Base-by-base conservation (phyloP, 208 protist species). In the Trichomonas tenax region DNA sequence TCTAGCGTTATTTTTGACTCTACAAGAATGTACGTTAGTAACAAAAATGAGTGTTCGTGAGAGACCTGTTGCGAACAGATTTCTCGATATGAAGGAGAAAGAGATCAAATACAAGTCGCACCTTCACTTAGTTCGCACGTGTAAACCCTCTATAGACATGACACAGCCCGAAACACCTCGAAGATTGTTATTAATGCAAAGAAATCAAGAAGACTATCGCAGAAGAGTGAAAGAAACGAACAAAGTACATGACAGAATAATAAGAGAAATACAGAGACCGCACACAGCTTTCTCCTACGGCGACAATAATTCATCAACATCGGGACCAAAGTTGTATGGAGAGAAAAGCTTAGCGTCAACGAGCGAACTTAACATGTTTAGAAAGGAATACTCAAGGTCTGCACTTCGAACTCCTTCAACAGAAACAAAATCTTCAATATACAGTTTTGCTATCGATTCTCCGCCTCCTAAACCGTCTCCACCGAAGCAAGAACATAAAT, bases 41-140 rank as follows among this genome's bases (percentile, higher is more conserved):
- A 82, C 6, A 36, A 82, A n/a, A 21, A 93, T 93, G 86, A 48
- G 40, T 93, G 86, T 93, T 4, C 9, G 86, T 34, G 86, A 93
- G 31, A 48, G 21, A 21, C 86, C 86, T 40, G 86, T 93, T 0
- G 40, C 86, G n/a, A 51, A 34, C 21, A 41, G 86, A 14, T 51
- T 51, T 51, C 86, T 93, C 17, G 86, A 93, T 93, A 34, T 93
- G 15, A 48, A 93, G 46, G 86, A 93, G 15, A 93, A 93, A 51
- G 86, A 93, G 51, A 0, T 41, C 0, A 23, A 41, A 93, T 93
- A 93, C 26, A 51, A 34, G 9, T 34, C 14, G 9, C 86, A 93
- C 38, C 2, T 93, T 2, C 15, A 34, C 38, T 41, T 44, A 11
- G 44, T 93, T 34, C 14, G 10, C 14, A 41, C 40, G 14, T 34